Percentiles rank a stretch among this genome's conserved stretches.
Evolutionary conservation across 257 asterid genomes (phyloP).

Genomic region (Nicotiana sylvestris): DNA sequence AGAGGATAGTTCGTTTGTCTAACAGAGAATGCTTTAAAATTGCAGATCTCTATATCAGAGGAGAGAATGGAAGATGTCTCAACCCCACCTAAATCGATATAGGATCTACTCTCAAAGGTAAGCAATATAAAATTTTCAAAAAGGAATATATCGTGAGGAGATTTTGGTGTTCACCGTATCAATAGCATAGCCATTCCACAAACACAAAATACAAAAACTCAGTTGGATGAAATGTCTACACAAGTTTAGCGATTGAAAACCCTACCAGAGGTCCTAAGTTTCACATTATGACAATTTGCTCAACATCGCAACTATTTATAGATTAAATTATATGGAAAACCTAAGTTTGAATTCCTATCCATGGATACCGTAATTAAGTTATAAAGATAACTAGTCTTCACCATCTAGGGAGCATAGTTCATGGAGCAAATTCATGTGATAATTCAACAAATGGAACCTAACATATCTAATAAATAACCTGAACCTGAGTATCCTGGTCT

Average conservation of each 20-base stretch:
- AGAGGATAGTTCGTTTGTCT: slow-evolving; percentile 24
- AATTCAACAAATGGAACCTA: not conserved
- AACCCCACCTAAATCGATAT: not conserved
- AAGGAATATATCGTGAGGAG: not conserved
- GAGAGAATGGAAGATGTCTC: not conserved
- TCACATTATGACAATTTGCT: not conserved
- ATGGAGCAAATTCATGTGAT: not conserved
- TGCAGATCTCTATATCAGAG: not conserved
- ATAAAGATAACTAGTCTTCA: not conserved
- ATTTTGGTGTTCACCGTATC: not conserved
- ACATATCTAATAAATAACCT: not conserved
- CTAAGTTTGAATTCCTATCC: not conserved
- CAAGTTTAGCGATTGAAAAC: not conserved
- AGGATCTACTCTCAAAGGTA: slow-evolving; percentile 2
- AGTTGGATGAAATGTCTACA: not conserved
- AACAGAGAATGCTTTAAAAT: not conserved
- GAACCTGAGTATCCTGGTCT: not conserved
- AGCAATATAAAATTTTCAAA: not conserved
- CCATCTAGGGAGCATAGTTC: not conserved
- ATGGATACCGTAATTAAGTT: not conserved
- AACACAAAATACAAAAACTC: not conserved
- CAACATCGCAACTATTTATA: not conserved
- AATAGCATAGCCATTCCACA: not conserved
- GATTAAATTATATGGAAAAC: not conserved
- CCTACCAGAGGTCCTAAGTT: not conserved